phyloP scores from a whole-genome alignment of 2,329 filamentous ascomycete species.

The Aspergillus sp. region DNA sequence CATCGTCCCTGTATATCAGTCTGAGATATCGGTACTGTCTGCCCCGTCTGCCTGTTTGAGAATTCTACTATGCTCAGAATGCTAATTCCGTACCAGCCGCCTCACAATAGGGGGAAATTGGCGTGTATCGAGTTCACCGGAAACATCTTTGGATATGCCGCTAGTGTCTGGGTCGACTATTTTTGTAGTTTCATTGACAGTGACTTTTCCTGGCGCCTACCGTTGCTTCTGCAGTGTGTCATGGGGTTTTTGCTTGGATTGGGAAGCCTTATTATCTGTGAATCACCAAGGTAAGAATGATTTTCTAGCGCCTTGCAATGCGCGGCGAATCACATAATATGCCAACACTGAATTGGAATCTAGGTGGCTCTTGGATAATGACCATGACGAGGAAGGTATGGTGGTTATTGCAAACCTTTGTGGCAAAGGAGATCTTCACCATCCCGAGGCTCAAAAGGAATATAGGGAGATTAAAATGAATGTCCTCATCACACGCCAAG shows the following conservation, averaged over 20 bases:
- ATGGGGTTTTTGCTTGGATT: slow-evolving; percentile 86
- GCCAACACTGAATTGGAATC: slow-evolving; percentile 6
- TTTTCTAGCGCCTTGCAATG: not conserved
- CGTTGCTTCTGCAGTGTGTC: slow-evolving; percentile 85
- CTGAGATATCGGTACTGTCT: slow-evolving; percentile 70
- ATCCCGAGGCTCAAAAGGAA: slow-evolving; percentile 87
- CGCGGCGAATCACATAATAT: not conserved
- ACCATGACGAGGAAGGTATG: slow-evolving; percentile 97
- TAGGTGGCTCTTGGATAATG: slow-evolving; percentile 96
- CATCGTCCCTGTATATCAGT: slow-evolving; percentile 91
- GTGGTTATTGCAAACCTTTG: slow-evolving; percentile 98
- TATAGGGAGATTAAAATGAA: slow-evolving; percentile 99
- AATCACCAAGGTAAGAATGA: slow-evolving; percentile 75
- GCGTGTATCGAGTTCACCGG: slow-evolving; percentile 98
- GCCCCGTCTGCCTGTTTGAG: not conserved
- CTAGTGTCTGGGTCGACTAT: slow-evolving; percentile 98
- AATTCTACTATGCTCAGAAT: not conserved
- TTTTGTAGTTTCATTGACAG: slow-evolving; percentile 87
- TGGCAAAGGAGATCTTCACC: slow-evolving; percentile 91
- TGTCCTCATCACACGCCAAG: slow-evolving; percentile 86
- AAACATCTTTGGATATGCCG: slow-evolving; percentile 93
- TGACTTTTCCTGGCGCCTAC: slow-evolving; percentile 86
- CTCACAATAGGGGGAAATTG: slow-evolving; percentile 91
- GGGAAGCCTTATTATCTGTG: slow-evolving; percentile 90
- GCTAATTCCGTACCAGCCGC: slow-evolving; percentile 54